phyloP scores from a whole-genome alignment of 1,284 basidiomycete species.

The Sanguinoderma infundibulare region DNA sequence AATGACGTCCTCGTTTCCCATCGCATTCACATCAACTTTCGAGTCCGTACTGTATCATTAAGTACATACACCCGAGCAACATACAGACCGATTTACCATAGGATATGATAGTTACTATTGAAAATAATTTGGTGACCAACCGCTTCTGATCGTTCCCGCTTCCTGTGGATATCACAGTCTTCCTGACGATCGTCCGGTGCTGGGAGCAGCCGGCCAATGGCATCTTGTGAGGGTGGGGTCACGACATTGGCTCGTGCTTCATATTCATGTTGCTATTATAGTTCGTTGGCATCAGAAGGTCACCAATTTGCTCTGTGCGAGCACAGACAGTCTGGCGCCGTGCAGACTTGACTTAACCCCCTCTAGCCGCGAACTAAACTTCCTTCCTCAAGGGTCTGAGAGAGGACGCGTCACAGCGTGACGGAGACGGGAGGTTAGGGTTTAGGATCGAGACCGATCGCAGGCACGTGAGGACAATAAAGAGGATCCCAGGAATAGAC shows the following conservation, averaged over 20 bases:
- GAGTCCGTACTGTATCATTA: conserved; percentile 26
- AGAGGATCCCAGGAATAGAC: neutral
- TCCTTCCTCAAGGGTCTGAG: conserved; percentile 11
- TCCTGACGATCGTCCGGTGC: neutral
- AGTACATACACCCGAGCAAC: conserved; percentile 18
- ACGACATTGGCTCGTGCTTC: conserved; percentile 4
- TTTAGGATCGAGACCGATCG: neutral
- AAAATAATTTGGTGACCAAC: conserved; percentile 20
- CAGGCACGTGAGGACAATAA: conserved; percentile 26
- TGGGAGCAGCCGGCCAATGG: conserved; percentile 14
- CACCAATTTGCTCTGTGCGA: neutral
- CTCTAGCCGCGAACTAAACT: neutral
- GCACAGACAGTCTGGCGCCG: neutral
- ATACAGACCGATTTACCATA: conserved; percentile 16
- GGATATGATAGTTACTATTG: conserved; percentile 18
- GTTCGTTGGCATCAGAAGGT: neutral
- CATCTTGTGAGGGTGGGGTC: conserved; percentile 12
- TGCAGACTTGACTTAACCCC: conserved; percentile 1
- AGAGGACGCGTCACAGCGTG: conserved; percentile 16
- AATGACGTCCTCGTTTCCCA: conserved; percentile 1
- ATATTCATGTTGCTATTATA: neutral
- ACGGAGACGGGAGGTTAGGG: conserved; percentile 15
- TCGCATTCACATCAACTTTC: conserved; percentile 10
- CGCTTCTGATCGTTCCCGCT: neutral
- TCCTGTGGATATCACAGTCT: neutral